phyloP scores from a whole-genome alignment of 352 stramenopile species.

The Phytopythium aichiense region DNA sequence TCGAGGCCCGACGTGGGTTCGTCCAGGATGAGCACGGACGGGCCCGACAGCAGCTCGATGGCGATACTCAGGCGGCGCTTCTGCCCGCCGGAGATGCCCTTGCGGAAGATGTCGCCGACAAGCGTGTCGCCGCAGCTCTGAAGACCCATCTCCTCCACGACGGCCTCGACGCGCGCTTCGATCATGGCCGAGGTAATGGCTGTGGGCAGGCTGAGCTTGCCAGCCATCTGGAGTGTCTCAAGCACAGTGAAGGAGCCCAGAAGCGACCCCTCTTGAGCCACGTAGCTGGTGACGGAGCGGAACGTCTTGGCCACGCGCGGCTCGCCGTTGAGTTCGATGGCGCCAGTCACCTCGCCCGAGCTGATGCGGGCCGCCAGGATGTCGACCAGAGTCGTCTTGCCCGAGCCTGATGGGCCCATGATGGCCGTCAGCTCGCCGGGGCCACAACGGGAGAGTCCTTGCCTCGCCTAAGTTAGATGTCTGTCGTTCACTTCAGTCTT shows the following conservation, averaged over 20 bases:
- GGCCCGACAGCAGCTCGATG: slow-evolving; percentile 71
- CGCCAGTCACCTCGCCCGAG: slow-evolving; percentile 34
- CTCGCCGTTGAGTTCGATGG: slow-evolving; percentile 51
- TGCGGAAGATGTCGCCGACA: slow-evolving; percentile 71
- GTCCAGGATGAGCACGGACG: slow-evolving; percentile 76
- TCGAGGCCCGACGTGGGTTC: slow-evolving; percentile 64
- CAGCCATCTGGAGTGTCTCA: slow-evolving; percentile 64
- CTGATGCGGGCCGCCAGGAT: slow-evolving; percentile 55
- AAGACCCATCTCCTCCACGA: slow-evolving; percentile 65
- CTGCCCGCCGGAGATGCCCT: slow-evolving; percentile 75
- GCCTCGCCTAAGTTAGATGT: no score
- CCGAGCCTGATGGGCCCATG: slow-evolving; percentile 55
- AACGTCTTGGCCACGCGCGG: slow-evolving; percentile 30
- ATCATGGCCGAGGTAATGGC: slow-evolving; percentile 24
- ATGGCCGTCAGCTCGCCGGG: slow-evolving; percentile 59
- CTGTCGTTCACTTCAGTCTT: no score
- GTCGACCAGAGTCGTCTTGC: slow-evolving; percentile 65
- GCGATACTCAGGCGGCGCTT: slow-evolving; percentile 75
- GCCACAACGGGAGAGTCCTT: no score
- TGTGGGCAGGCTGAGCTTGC: slow-evolving; percentile 46
- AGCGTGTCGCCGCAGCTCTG: slow-evolving; percentile 38
- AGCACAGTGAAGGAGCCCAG: slow-evolving; percentile 61
- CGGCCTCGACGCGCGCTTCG: slow-evolving; percentile 27
- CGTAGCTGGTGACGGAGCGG: slow-evolving; percentile 47
- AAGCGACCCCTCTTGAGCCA: slow-evolving; percentile 64